Evolutionary conservation across 1,139 yeast genomes (phyloP), one percentile per base, ranked within the genome.

Genomic region (Geotrichum phurueaensis): DNA sequence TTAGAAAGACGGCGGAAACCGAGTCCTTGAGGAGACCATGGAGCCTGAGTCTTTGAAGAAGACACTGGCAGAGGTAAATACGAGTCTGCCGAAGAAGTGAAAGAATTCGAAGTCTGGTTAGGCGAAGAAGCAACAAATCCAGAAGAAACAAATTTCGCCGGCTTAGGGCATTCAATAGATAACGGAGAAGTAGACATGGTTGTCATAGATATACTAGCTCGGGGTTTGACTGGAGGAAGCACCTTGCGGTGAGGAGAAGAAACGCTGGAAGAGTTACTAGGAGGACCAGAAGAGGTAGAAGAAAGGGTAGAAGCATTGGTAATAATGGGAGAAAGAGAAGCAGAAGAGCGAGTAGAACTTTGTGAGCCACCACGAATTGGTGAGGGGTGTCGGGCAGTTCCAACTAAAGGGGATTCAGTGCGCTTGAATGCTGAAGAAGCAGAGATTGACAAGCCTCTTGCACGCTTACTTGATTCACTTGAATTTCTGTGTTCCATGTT

Each of bases 401-500:
- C 50, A 22, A 54, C 49, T 2, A 62, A 62, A 1, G 64, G 62
- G 2, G 67, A 61, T 45, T 60, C 60, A 1, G 67, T 61, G n/a
- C 65, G 59, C 43, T 59, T 60, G 31, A 55, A 60, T 6, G 61
- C 36, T 57, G 49, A 22, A 10, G 43, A 20, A 5, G 68, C 63
- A 2, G 70, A 65, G 9, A 67, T 57, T 0, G 74, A 71, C 43
- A 70, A 56, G 10, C 72, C 69, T 23, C 72, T 56, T 12, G 67
- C 60, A n/a, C 71, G 60, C 13, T 59, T 57, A 27, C 48, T 54
- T 6, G 53, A 22, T 5, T 51, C 63, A 23, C 15, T 50, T 2
- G 58, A 48, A 47, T 52, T 56, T 12, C 66, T 65, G 29, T 63
- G 65, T 65, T 85, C 89, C 64, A 85, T 67, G 73, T 89, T 96